These are phyloP conservation scores for Dendrocalamus sinicus DNA, from an alignment of 176 grass and related monocot species.

Conservation along the genomic window DNA sequence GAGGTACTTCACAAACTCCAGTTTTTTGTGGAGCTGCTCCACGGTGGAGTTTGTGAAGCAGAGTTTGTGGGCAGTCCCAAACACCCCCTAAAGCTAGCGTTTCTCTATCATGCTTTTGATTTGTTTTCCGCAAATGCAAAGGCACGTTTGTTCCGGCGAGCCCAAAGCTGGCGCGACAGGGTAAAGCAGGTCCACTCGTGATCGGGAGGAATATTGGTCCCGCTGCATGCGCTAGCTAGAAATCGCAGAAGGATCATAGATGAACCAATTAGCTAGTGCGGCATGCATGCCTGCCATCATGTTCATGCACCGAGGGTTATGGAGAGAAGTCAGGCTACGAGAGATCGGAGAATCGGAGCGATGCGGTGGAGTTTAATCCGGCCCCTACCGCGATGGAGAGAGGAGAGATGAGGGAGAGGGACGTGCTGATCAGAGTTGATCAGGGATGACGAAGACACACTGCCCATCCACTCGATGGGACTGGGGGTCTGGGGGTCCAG, in stretches of 20 bases:
- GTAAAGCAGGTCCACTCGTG: conserved; percentile 35
- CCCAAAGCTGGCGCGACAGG: conserved; percentile 1
- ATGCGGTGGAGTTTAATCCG: background rate
- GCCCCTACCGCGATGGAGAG: conserved; percentile 38
- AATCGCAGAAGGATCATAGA: background rate
- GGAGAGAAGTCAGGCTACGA: background rate
- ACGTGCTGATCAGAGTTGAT: background rate
- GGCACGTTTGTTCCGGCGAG: background rate
- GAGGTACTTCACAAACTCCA: no score
- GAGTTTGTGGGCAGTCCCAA: no score
- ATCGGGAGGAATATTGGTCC: background rate
- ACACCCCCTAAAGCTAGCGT: background rate
- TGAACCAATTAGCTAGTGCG: background rate
- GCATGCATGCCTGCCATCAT: background rate
- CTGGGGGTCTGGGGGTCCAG: conserved; percentile 14
- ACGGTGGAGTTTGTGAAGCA: no score
- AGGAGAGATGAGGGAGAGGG: background rate
- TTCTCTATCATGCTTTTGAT: background rate
- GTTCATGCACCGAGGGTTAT: background rate
- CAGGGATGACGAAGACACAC: background rate
- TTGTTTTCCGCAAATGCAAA: background rate
- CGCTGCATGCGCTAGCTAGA: background rate
- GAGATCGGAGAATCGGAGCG: background rate
- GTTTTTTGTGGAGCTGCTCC: no score
- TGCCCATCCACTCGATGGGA: background rate